These are phyloP conservation scores for Lodderomyces beijingensis DNA, from an alignment of 1,139 yeast species.

Conservation along the genomic window DNA sequence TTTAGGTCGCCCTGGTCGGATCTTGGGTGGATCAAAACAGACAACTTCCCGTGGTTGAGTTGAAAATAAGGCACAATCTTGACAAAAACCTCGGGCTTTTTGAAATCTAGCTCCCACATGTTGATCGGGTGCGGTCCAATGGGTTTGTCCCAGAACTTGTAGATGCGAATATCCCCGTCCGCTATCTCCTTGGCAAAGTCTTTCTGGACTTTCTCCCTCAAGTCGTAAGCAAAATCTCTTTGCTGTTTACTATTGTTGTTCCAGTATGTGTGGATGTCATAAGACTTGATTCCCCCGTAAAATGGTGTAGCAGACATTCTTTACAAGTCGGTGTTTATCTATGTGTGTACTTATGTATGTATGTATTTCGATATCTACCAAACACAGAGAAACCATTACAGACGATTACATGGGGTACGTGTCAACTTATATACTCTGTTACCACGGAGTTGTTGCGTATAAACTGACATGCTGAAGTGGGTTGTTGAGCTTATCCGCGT, in stretches of 20 bases:
- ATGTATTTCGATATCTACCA: too few relatives aligned
- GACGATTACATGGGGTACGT: too few relatives aligned
- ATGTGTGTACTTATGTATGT: too few relatives aligned
- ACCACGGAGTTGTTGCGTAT: too few relatives aligned
- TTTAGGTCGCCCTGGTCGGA: constrained; percentile 33
- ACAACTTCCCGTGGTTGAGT: constrained; percentile 46
- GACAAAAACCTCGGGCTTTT: constrained; percentile 26
- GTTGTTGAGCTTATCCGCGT: too few relatives aligned
- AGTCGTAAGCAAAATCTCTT: constrained; percentile 29
- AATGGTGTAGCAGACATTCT: constrained; percentile 15
- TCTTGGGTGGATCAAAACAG: constrained; percentile 54
- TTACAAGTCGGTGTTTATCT: too few relatives aligned
- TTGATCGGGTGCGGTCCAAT: constrained; percentile 55
- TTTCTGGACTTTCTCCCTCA: constrained; percentile 36
- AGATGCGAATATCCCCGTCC: constrained; percentile 38
- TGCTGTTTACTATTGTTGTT: constrained; percentile 33
- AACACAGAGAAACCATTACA: too few relatives aligned
- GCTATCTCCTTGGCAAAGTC: constrained; percentile 47
- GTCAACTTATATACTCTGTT: too few relatives aligned
- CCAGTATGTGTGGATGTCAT: constrained; percentile 57
- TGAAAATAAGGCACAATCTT: constrained; percentile 39
- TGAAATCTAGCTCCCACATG: constrained; percentile 43
- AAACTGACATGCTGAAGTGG: too few relatives aligned
- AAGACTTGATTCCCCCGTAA: constrained; percentile 33
- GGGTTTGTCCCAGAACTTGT: constrained; percentile 46